Base-by-base conservation (phyloP, 176 grass and related monocot species). In the Aegilops sharonensis region DNA sequence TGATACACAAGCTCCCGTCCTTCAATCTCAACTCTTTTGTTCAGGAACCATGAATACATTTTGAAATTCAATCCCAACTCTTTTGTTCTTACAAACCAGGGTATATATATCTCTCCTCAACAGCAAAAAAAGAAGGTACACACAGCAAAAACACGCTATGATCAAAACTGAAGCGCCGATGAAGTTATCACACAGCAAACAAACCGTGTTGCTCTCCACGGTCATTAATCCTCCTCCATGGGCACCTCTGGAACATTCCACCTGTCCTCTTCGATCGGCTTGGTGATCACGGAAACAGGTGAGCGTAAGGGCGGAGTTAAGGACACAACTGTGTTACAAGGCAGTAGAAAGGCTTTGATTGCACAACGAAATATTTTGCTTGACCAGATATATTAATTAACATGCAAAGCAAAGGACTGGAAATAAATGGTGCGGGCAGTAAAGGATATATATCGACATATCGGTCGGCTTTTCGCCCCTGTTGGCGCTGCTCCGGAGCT, bases 161-260 rank as follows among this genome's bases (percentile, higher is more conserved):
- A 11, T 1, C 66, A 82, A 75, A 75, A 15, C 62, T 40, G 4
- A 29, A 35, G 68, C 13, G 12, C 21, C 2, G 4, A n/a, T 25
- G 34, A 25, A 62, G 21, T 23, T 2, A 0, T 7, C 20, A 37
- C 13, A 1, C 0, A 10, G 7, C 18, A 35, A 57, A 81, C 45
- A 50, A 50, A 50, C 47, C 9, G 1, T 20, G 13, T 2, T 6
- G 7, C 14, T 3, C 1, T 5, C 35, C 5, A 0, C 12, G 13
- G 1, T 3, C 0, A 81, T 81, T 65, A 97, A 48, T 97, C 90
- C 48, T 97, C 92, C 87, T 95, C 95, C 95, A 95, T 97, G 31
- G 92, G 95, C 15, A 97, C 92, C 42, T 93, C 82, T 20, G 95
- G 95, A 9, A 93, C 47, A 54, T 95, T 83, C 95, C 95, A 95